phyloP scores from a whole-genome alignment of 495 filamentous ascomycete species.

The Penicillium tannophilum region DNA sequence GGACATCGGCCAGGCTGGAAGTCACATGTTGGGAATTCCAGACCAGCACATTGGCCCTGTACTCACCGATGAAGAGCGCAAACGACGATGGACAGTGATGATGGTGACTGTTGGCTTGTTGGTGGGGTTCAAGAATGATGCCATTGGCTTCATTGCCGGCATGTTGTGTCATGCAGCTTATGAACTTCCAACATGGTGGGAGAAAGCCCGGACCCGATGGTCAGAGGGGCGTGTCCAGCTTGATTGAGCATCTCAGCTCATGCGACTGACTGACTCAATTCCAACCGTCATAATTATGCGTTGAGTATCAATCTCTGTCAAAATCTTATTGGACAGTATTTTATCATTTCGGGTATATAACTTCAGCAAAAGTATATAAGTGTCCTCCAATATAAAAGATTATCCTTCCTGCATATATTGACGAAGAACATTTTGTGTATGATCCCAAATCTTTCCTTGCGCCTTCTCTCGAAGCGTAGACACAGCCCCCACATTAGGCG shows the following conservation, averaged over 20 bases:
- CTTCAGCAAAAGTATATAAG: no score
- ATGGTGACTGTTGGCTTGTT: conserved; percentile 78
- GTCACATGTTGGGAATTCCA: conserved; percentile 39
- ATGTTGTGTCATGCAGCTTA: conserved; percentile 68
- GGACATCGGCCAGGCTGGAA: conserved; percentile 50
- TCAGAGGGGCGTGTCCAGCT: conserved; percentile 38
- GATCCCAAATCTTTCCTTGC: no score
- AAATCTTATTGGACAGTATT: no score
- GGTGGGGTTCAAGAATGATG: conserved; percentile 88
- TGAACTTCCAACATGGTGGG: conserved; percentile 35
- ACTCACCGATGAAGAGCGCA: conserved; percentile 61
- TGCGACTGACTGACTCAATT: neutral
- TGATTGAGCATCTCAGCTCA: neutral
- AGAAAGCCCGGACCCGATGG: conserved; percentile 32
- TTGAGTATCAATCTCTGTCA: no score
- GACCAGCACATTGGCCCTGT: conserved; percentile 39
- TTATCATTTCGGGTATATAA: no score
- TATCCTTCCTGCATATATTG: no score
- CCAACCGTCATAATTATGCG: no score
- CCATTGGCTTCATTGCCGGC: conserved; percentile 80
- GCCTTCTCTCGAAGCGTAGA: no score
- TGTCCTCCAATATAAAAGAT: no score
- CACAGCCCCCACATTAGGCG: no score
- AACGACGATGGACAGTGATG: conserved; percentile 82
- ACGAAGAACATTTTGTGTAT: no score